phyloP scores from a whole-genome alignment of 83 land plant genomes.

The Larix sibirica region DNA sequence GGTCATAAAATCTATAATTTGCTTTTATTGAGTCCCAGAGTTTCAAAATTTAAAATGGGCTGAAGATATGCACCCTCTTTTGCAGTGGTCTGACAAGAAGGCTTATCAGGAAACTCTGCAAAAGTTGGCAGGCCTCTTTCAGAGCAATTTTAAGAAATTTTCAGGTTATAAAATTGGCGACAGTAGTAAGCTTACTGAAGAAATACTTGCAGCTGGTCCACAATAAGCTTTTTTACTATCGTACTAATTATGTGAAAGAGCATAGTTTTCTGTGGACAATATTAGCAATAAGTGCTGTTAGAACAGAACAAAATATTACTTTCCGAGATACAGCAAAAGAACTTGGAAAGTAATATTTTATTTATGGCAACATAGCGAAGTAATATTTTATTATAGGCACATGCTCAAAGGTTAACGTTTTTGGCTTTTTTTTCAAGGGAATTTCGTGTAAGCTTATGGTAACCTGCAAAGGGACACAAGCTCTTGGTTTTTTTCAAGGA shows the following conservation, averaged over 20 bases:
- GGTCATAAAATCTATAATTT: neutral
- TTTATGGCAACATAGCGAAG: too few relatives aligned
- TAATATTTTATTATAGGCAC: too few relatives aligned
- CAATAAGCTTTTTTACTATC: neutral
- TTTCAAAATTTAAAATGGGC: neutral
- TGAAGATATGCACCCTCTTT: neutral
- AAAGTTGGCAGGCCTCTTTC: conserved; percentile 27
- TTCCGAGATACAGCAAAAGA: too few relatives aligned
- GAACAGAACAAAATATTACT: too few relatives aligned
- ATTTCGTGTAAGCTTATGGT: too few relatives aligned
- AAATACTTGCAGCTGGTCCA: conserved; percentile 29
- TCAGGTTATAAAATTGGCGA: conserved; percentile 22
- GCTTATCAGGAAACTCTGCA: conserved; percentile 20
- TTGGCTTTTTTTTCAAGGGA: too few relatives aligned
- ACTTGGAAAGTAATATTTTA: too few relatives aligned
- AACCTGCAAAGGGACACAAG: too few relatives aligned
- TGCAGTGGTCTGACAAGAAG: conserved; percentile 28
- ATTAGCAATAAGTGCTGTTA: too few relatives aligned
- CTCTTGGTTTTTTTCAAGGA: too few relatives aligned
- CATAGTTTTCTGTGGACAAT: too few relatives aligned
- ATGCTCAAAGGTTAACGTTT: too few relatives aligned
- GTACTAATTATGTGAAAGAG: neutral
- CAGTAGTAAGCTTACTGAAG: conserved; percentile 15
- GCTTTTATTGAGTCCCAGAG: neutral
- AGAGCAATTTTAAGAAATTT: conserved; percentile 24